Evolutionary conservation across 2,329 filamentous ascomycete genomes (phyloP).

Genomic region (Biscogniauxia mediterranea): DNA sequence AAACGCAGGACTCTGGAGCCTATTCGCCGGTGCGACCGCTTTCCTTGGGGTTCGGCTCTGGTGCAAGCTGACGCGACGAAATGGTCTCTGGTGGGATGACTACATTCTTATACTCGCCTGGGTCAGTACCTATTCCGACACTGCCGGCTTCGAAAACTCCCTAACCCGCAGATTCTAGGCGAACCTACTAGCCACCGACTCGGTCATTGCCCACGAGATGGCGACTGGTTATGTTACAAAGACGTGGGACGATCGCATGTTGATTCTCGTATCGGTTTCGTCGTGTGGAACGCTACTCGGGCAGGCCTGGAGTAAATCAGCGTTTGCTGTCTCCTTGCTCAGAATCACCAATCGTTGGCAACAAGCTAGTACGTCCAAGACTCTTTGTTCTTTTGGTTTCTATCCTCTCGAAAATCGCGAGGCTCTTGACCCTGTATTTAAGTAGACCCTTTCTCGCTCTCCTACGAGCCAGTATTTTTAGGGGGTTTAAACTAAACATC

Average conservation of each 20-base stretch:
- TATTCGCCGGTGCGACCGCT: conserved; percentile 15
- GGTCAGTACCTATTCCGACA: conserved; percentile 13
- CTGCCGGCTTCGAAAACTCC: neutral
- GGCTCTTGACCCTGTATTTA: neutral
- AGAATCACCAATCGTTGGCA: conserved; percentile 29
- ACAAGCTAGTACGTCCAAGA: neutral
- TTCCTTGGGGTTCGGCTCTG: conserved; percentile 22
- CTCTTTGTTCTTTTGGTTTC: neutral
- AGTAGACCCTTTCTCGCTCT: neutral
- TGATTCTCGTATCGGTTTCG: conserved; percentile 12
- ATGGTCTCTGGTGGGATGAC: conserved; percentile 19
- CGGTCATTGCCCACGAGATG: conserved; percentile 10
- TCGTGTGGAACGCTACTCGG: conserved; percentile 11
- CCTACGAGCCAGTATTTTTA: neutral
- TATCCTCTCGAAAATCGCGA: neutral
- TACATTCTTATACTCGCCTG: conserved; percentile 20
- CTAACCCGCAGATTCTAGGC: neutral
- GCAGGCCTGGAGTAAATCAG: conserved; percentile 35
- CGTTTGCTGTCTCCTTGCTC: conserved; percentile 38
- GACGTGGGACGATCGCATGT: conserved; percentile 15
- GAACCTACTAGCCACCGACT: conserved; percentile 9
- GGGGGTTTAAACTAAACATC: neutral
- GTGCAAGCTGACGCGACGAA: conserved; percentile 6
- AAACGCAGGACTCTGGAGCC: conserved; percentile 18
- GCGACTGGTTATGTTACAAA: conserved; percentile 12